Evolutionary conservation across 2,329 filamentous ascomycete species (phyloP), one percentile per base, ranked within the genome.

Genomic region (Aspergillus flavus): DNA sequence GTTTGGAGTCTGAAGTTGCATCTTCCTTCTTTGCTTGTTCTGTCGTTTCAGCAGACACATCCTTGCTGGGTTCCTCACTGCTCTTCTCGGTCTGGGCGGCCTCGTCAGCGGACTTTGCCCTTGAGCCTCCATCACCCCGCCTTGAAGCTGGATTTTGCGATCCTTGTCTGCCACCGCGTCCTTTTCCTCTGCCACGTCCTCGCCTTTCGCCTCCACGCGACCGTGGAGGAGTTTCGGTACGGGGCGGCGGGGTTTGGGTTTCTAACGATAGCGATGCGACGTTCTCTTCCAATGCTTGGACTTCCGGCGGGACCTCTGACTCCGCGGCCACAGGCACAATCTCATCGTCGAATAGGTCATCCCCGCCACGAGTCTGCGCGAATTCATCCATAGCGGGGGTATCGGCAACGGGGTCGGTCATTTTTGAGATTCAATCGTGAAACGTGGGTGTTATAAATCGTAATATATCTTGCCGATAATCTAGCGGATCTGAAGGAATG

Each of bases 301-400:
- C 61, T 19, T 72, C 69, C 1, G 69, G 64, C 30, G 70, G 70
- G 32, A 57, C 50, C 4, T 61, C 56, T 12, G 78, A 71, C 55
- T 77, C 74, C 19, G 72, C 69, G 3, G 76, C 67, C 32, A 83
- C 74, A 4, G 82, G 82, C 32, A 82, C 77, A 58, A 83, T 82
- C 66, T 84, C 82, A 66, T 84, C 82, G 65, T 83, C 81, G 64
- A 84, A 84, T 9, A 84, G 72, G 68, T 83, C 81, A 64, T 84
- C 81, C n/a, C 77, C 79, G 28, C 79, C 81, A 26, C 82, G 78
- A 2, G 82, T 83, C 61, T 84, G 82, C 30, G 82, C 80, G 62
- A 83, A 84, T 68, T 82, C 78, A 61, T 83, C 81, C 73, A 82
- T 79, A 6, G 60, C 64, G 28, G 63, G 54, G 34, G 68, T 64